A percentile compares a stretch with the other conserved stretches of the same genome.
Evolutionary conservation across 2,329 filamentous ascomycete genomes (phyloP).

Genomic region (Fusarium succisae): DNA sequence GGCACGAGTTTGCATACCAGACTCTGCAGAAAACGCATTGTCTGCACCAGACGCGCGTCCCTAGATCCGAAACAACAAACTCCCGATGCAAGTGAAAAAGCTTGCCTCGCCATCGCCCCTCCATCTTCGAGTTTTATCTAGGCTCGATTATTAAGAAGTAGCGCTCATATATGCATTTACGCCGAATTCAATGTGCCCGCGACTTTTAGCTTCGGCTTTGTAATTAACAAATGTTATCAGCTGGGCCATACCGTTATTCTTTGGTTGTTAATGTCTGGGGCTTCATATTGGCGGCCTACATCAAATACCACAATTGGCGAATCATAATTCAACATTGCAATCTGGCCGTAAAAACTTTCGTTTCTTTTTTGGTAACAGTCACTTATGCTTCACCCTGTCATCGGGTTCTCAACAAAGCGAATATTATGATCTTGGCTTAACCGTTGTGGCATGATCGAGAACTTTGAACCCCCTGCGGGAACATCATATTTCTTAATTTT

Average conservation of each 20-base stretch:
- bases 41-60: conserved; percentile 34
- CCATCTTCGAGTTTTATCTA: neutral
- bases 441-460: neutral
- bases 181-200: neutral
- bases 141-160: conserved; percentile 6
- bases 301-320: conserved; percentile 17
- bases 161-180: neutral
- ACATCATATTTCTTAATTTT: conserved; percentile 9
- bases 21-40: conserved; percentile 21
- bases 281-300: conserved; percentile 1
- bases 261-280: neutral
- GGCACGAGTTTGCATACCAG: conserved; percentile 39
- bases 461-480: neutral
- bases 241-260: neutral
- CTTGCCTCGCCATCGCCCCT: conserved; percentile 9
- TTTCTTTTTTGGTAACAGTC: neutral
- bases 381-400: neutral
- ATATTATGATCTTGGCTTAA: neutral
- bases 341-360: neutral
- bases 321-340: conserved; percentile 11
- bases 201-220: neutral
- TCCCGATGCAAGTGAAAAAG: conserved; percentile 9
- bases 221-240: conserved; percentile 9
- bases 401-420: neutral
- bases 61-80: conserved; percentile 30